A percentile compares a stretch with the other conserved stretches of the same genome.
These are phyloP conservation scores for Calonectria pseudoreteaudii DNA, from an alignment of 2,329 filamentous ascomycete species.

Conservation along the genomic window DNA sequence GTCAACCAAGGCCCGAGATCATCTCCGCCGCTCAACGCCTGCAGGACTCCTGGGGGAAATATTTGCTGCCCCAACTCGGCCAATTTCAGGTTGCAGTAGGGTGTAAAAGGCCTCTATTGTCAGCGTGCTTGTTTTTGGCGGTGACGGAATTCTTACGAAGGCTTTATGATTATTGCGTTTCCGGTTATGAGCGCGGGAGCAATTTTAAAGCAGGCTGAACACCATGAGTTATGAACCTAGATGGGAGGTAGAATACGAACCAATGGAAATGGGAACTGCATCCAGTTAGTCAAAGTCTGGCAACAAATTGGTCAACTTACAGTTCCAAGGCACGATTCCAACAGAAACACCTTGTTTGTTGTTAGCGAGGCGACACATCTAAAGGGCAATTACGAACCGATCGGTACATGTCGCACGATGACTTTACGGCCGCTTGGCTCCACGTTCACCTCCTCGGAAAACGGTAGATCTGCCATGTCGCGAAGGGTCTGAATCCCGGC, in stretches of 20 bases:
- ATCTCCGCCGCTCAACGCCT: conserved; percentile 71
- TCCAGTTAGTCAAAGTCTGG: not conserved
- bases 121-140: not conserved
- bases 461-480: not conserved
- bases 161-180: not conserved
- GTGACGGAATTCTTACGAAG: not conserved
- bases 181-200: not conserved
- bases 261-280: not conserved
- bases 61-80: conserved; percentile 65
- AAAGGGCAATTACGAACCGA: not conserved
- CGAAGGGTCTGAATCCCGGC: not conserved
- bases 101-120: conserved; percentile 54
- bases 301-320: not conserved
- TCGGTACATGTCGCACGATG: not conserved
- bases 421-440: not conserved
- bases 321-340: conserved; percentile 10
- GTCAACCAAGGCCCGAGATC: conserved; percentile 69
- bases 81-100: conserved; percentile 67
- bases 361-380: not conserved
- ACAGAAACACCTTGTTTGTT: not conserved
- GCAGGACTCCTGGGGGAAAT: conserved; percentile 71
- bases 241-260: not conserved
- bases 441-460: not conserved
- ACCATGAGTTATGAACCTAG: not conserved
- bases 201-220: not conserved